These are phyloP conservation scores for Pilasporangium apinafurcum DNA, from an alignment of 352 stramenopile species.

Conservation along the genomic window DNA sequence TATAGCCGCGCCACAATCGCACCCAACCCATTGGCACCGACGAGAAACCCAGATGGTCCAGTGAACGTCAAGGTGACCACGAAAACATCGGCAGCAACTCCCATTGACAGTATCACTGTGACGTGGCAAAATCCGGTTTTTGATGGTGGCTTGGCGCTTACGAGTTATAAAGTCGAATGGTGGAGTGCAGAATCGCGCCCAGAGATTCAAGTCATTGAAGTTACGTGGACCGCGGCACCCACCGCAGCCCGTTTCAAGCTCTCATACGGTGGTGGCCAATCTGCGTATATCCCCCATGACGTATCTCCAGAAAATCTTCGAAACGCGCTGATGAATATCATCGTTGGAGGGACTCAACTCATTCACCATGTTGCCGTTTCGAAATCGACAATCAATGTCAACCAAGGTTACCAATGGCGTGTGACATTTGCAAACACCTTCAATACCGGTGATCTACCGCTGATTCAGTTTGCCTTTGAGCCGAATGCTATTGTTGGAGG, in stretches of 20 bases:
- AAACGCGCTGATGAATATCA: constrained; percentile 85
- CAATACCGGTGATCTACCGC: constrained; percentile 47
- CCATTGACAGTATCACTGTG: constrained; percentile 56
- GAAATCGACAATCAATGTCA: constrained; percentile 41
- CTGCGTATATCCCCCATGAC: constrained; percentile 65
- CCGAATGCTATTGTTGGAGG: constrained; percentile 14
- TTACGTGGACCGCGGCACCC: constrained; percentile 68
- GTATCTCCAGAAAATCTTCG: constrained; percentile 75
- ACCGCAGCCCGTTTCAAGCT: constrained; percentile 54
- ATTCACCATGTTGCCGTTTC: constrained; percentile 53
- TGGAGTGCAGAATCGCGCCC: constrained; percentile 38
- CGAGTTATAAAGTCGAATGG: constrained; percentile 82
- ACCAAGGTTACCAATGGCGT: constrained; percentile 68
- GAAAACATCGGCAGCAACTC: constrained; percentile 22
- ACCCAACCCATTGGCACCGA: constrained; percentile 48
- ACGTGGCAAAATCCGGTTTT: constrained; percentile 59
- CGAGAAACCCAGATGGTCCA: constrained; percentile 32
- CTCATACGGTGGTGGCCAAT: constrained; percentile 69
- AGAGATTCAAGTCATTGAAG: constrained; percentile 84
- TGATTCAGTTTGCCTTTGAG: constrained; percentile 58
- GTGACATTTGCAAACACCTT: constrained; percentile 54
- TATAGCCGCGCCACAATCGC: constrained; percentile 60
- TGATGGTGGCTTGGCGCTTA: constrained; percentile 54
- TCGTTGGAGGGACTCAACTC: constrained; percentile 15
- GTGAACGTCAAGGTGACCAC: constrained; percentile 60